Evolutionary conservation across 768 basidiomycete species (phyloP).

Genomic region (Boletus fagicola): DNA sequence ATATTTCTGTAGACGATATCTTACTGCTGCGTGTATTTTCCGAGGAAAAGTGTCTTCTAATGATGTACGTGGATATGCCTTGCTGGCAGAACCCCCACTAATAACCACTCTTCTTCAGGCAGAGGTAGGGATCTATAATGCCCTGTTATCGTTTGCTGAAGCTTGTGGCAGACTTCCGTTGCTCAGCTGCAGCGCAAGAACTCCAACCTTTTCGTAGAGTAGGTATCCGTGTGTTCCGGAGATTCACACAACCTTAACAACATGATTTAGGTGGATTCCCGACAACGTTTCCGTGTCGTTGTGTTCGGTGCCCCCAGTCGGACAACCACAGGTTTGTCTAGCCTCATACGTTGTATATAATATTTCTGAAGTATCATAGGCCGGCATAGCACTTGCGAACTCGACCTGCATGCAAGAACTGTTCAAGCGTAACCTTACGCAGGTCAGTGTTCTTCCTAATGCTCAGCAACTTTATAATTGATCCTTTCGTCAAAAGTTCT

Average conservation of each 20-base stretch:
- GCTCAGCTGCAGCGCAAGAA: conserved; percentile 74
- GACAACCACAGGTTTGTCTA: conserved; percentile 59
- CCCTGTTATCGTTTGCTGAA: conserved; percentile 9
- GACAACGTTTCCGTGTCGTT: conserved; percentile 86
- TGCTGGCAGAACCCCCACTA: not conserved
- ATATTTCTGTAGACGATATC: conserved; percentile 57
- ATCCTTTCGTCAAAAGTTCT: conserved; percentile 47
- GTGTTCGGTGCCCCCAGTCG: conserved; percentile 81
- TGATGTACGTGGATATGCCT: conserved; percentile 54
- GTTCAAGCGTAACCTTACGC: conserved; percentile 68
- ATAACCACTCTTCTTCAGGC: conserved; percentile 36
- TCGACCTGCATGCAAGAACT: conserved; percentile 85
- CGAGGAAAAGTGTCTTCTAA: conserved; percentile 77
- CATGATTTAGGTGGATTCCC: conserved; percentile 70
- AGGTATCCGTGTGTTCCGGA: conserved; percentile 20
- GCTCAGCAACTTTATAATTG: not conserved
- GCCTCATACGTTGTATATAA: not conserved
- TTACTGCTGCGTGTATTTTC: conserved; percentile 87
- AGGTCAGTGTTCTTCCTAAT: conserved; percentile 38
- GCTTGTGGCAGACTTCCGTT: conserved; percentile 54
- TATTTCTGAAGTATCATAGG: conserved; percentile 36
- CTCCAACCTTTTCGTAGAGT: conserved; percentile 79
- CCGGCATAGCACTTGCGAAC: conserved; percentile 71
- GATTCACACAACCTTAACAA: conserved; percentile 2
- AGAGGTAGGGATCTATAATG: conserved; percentile 42